A percentile compares a stretch with the other conserved stretches of the same genome.
Conservation (phyloP, 2,329 filamentous ascomycete species). For the Neonectria coccinea region DNA sequence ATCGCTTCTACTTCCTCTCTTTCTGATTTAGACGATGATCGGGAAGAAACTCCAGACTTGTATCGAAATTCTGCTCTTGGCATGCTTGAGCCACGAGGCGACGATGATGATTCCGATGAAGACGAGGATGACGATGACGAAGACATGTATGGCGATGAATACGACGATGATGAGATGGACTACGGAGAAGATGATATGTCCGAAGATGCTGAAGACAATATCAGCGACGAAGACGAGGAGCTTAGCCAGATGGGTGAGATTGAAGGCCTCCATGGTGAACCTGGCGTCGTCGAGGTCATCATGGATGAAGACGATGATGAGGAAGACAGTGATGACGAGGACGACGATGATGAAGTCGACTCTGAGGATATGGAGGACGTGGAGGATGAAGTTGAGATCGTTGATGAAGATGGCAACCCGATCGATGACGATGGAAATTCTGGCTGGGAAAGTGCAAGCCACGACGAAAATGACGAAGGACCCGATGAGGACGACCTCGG, state of each 20-base stretch:
- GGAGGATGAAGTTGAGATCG: constrained; percentile 66
- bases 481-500: constrained; percentile 66
- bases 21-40: constrained; percentile 86
- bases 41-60: constrained; percentile 95
- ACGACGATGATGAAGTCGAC: constrained; percentile 62
- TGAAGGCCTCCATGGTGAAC: constrained; percentile 76
- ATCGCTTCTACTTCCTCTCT: constrained; percentile 88
- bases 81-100: constrained; percentile 87
- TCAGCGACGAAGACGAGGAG: constrained; percentile 91
- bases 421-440: constrained; percentile 70
- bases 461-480: constrained; percentile 66
- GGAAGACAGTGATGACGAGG: constrained; percentile 70
- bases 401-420: constrained; percentile 72
- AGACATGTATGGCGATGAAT: constrained; percentile 93
- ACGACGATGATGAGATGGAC: constrained; percentile 93
- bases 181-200: constrained; percentile 85
- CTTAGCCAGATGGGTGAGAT: constrained; percentile 87
- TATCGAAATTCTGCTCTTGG: constrained; percentile 96
- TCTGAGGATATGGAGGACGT: constrained; percentile 64
- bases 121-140: constrained; percentile 81
- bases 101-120: constrained; percentile 84
- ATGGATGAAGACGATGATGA: constrained; percentile 79
- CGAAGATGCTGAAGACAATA: constrained; percentile 86
- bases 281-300: constrained; percentile 78
- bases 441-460: constrained; percentile 71